A percentile compares a stretch with the other conserved stretches of the same genome.
phyloP scores from a whole-genome alignment of 768 basidiomycete genomes.

The Suillus cothurnatus region DNA sequence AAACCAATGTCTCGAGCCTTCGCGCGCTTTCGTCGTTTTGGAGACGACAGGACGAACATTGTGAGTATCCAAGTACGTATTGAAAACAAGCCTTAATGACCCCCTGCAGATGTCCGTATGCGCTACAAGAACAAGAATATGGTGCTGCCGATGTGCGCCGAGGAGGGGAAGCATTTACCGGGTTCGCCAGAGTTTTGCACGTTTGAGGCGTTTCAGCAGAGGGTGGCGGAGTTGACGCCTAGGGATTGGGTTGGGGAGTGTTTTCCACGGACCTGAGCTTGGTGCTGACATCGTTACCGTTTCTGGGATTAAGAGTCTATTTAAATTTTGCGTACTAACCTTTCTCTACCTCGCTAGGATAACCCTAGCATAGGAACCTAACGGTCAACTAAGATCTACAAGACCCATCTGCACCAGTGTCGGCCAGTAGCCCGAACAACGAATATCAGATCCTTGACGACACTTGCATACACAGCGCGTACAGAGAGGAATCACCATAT shows the following conservation, averaged over 20 bases:
- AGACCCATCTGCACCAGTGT: no score
- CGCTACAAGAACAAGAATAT: conserved; percentile 73
- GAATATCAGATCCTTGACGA: no score
- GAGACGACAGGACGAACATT: not conserved
- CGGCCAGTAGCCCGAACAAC: no score
- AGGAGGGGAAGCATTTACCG: conserved; percentile 64
- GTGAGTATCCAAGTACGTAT: not conserved
- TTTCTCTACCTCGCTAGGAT: no score
- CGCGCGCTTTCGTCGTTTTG: not conserved
- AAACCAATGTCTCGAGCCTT: not conserved
- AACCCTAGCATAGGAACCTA: no score
- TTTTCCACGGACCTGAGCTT: conserved; percentile 23
- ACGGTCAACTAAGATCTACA: no score
- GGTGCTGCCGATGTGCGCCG: conserved; percentile 63
- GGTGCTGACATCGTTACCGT: no score
- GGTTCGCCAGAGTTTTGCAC: conserved; percentile 78
- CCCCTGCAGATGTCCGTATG: conserved; percentile 61
- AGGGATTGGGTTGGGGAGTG: conserved; percentile 70
- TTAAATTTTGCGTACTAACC: no score
- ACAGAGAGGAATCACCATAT: no score
- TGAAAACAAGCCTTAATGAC: not conserved
- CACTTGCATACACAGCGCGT: no score
- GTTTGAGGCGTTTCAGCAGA: conserved; percentile 59
- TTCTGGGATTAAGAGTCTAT: no score
- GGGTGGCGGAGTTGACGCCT: conserved; percentile 68